phyloP scores from a whole-genome alignment of 2,329 filamentous ascomycete genomes.

The Penicillium psychrosexuale region DNA sequence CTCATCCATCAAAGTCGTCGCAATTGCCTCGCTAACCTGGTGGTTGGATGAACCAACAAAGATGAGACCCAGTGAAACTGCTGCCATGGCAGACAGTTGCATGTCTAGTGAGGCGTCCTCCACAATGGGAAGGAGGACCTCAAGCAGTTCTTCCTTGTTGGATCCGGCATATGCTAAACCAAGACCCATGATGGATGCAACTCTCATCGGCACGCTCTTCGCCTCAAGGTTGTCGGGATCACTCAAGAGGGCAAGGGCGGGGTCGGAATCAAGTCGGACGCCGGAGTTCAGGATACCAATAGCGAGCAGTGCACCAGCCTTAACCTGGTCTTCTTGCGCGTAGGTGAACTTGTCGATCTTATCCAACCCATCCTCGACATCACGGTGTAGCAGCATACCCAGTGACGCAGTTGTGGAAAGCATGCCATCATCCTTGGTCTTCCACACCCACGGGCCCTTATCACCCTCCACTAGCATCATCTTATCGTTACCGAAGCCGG shows the following conservation, averaged over 20 bases:
- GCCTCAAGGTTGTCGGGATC: slow-evolving; percentile 76
- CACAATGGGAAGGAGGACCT: slow-evolving; percentile 81
- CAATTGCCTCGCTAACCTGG: slow-evolving; percentile 86
- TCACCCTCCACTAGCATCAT: slow-evolving; percentile 91
- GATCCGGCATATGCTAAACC: slow-evolving; percentile 93
- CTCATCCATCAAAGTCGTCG: slow-evolving; percentile 89
- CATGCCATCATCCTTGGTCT: slow-evolving; percentile 98
- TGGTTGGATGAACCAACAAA: slow-evolving; percentile 91
- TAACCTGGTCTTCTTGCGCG: slow-evolving; percentile 74
- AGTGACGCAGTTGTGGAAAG: slow-evolving; percentile 91
- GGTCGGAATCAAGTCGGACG: slow-evolving; percentile 83
- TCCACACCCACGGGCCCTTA: slow-evolving; percentile 96
- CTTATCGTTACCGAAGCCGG: slow-evolving; percentile 92
- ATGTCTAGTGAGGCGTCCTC: slow-evolving; percentile 80
- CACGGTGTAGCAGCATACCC: slow-evolving; percentile 88
- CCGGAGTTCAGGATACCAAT: slow-evolving; percentile 96
- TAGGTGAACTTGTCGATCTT: slow-evolving; percentile 96
- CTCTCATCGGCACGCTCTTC: slow-evolving; percentile 72
- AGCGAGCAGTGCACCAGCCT: slow-evolving; percentile 85
- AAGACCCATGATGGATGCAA: slow-evolving; percentile 91
- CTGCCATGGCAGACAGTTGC: slow-evolving; percentile 95
- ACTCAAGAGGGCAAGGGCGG: slow-evolving; percentile 79
- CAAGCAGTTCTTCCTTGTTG: slow-evolving; percentile 83
- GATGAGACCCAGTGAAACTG: slow-evolving; percentile 81
- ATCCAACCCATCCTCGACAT: slow-evolving; percentile 86